Evolutionary conservation across 1,284 basidiomycete genomes (phyloP).

Genomic region (Lignosus rhinocerotis): DNA sequence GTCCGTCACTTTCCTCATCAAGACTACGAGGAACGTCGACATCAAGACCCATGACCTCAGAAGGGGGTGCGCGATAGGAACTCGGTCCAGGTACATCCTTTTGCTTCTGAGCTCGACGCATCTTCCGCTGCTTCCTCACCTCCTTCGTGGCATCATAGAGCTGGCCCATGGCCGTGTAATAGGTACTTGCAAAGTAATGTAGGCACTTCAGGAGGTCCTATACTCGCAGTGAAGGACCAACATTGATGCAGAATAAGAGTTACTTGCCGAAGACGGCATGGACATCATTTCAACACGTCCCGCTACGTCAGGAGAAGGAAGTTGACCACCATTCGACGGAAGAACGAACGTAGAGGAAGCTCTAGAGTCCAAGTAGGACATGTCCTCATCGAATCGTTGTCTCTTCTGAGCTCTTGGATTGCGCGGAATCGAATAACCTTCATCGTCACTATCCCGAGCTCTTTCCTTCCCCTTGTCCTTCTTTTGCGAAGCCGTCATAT

Average conservation of each 20-base stretch:
- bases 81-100: not conserved
- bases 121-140: constrained; percentile 45
- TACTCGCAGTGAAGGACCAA: not conserved
- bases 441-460: constrained; percentile 22
- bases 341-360: constrained; percentile 1
- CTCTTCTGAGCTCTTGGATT: constrained; percentile 38
- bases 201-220: constrained; percentile 73
- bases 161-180: constrained; percentile 62
- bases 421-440: constrained; percentile 1
- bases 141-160: constrained; percentile 51
- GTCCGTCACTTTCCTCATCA: not conserved
- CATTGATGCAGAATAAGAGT: not conserved
- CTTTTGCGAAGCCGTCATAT: not conserved
- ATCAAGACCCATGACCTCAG: not conserved
- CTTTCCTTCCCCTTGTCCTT: constrained; percentile 32
- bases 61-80: not conserved
- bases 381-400: constrained; percentile 40
- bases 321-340: not conserved
- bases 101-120: constrained; percentile 15
- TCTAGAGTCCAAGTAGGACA: constrained; percentile 35
- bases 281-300: constrained; percentile 17
- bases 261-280: constrained; percentile 51
- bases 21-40: not conserved
- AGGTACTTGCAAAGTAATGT: constrained; percentile 63
- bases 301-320: not conserved